Evolutionary conservation across 257 asterid genomes (phyloP).

Genomic region (Scutellaria galericulata): DNA sequence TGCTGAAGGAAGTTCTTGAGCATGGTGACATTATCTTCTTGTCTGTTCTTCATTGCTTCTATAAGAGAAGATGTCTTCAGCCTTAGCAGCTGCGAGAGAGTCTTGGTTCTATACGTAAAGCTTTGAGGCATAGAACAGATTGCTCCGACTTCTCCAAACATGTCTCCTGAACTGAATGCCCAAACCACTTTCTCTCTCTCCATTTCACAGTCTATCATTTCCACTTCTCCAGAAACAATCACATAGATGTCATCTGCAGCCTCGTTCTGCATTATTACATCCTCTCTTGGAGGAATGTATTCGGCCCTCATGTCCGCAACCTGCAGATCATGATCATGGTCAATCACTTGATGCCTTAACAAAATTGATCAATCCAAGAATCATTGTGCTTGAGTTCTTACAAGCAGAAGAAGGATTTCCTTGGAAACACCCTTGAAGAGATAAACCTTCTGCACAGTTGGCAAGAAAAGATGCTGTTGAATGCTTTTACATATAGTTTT

Average conservation of each 20-base stretch:
- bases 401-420: slow-evolving; percentile 69
- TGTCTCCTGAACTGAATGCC: slow-evolving; percentile 61
- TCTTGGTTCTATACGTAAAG: slow-evolving; percentile 81
- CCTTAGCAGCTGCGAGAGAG: slow-evolving; percentile 79
- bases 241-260: slow-evolving; percentile 83
- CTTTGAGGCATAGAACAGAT: slow-evolving; percentile 76
- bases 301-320: slow-evolving; percentile 89
- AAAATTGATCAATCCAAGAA: no score
- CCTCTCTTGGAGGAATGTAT: slow-evolving; percentile 91
- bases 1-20: slow-evolving; percentile 88
- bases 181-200: slow-evolving; percentile 65
- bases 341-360: no score
- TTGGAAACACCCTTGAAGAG: slow-evolving; percentile 76
- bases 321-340: slow-evolving; percentile 39
- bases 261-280: slow-evolving; percentile 80
- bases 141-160: slow-evolving; percentile 91
- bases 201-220: slow-evolving; percentile 65
- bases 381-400: slow-evolving; percentile 23
- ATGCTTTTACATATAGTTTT: slow-evolving; percentile 76
- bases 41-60: slow-evolving; percentile 69
- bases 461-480: slow-evolving; percentile 76
- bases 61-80: slow-evolving; percentile 64
- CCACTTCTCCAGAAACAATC: slow-evolving; percentile 91
- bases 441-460: slow-evolving; percentile 70
- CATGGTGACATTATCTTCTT: slow-evolving; percentile 69